Percentiles rank a stretch among this genome's conserved stretches.
phyloP scores from a whole-genome alignment of 2,329 filamentous ascomycete genomes.

The Amauroascus verrucosus region DNA sequence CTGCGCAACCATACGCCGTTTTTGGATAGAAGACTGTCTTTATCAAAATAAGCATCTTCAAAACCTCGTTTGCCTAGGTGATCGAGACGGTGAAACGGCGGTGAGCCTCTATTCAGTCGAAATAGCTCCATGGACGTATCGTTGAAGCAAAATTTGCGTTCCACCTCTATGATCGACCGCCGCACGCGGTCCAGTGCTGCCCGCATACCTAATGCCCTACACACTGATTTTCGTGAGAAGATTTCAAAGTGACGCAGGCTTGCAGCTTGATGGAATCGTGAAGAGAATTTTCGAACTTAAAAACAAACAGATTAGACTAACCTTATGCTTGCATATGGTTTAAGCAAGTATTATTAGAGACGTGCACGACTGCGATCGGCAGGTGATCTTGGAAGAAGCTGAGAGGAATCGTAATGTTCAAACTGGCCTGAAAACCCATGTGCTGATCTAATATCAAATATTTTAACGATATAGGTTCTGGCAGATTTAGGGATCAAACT shows the following conservation, averaged over 20 bases:
- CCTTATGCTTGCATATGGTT: too few species aligned
- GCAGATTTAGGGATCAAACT: too few species aligned
- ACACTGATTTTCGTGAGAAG: background rate
- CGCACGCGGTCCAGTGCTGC: conserved; percentile 10
- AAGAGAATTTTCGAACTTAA: background rate
- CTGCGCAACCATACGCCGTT: conserved; percentile 22
- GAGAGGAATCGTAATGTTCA: too few species aligned
- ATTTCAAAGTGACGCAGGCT: background rate
- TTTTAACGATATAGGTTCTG: background rate
- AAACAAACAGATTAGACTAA: background rate
- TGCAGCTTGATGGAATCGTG: background rate
- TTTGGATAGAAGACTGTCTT: conserved; percentile 16
- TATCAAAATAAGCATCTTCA: conserved; percentile 25
- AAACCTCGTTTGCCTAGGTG: conserved; percentile 17
- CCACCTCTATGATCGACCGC: conserved; percentile 19
- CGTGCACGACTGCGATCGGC: too few species aligned
- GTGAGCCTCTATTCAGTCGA: conserved; percentile 15
- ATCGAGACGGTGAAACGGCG: conserved; percentile 17
- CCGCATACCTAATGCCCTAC: conserved; percentile 3
- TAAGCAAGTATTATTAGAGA: too few species aligned
- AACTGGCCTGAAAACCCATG: background rate
- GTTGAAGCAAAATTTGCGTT: conserved; percentile 21
- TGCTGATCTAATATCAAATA: background rate
- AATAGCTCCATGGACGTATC: conserved; percentile 12
- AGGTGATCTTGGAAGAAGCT: too few species aligned